These are phyloP conservation scores for Nasturtium officinale DNA, from an alignment of 345 rosid species.

Conservation along the genomic window DNA sequence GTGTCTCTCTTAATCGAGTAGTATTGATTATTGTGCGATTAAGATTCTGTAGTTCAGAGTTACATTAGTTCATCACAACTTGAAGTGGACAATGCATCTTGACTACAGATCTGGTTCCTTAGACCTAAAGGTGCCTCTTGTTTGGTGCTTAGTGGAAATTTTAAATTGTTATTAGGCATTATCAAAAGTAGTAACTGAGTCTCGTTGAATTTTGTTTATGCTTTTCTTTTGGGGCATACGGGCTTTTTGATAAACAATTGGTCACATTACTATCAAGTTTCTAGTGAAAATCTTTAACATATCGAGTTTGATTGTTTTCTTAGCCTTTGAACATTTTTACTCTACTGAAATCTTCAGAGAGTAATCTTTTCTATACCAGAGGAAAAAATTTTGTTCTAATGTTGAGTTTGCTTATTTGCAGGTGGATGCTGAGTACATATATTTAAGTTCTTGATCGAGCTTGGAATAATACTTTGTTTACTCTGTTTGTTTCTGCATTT, in stretches of 20 bases:
- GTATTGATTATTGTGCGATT: not conserved
- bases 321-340: not conserved
- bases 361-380: not conserved
- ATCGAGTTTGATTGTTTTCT: not conserved
- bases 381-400: slow-evolving; percentile 1
- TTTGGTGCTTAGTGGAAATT: slow-evolving; percentile 1
- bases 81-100: not conserved
- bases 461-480: not conserved
- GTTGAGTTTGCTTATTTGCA: slow-evolving; percentile 24
- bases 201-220: not conserved
- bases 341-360: not conserved
- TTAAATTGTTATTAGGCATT: not conserved
- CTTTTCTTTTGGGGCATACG: not conserved
- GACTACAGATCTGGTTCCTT: slow-evolving; percentile 10
- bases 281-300: not conserved
- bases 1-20: not conserved
- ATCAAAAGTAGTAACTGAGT: not conserved
- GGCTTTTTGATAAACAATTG: not conserved
- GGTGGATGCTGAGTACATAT: slow-evolving; percentile 21
- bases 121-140: not conserved
- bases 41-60: not conserved
- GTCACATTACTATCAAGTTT: not conserved
- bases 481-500: not conserved
- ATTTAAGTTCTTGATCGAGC: slow-evolving; percentile 5
- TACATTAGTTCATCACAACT: slow-evolving; percentile 9